Conservation (phyloP, 164 flowering plant genomes). For the Berberis vulgaris region DNA sequence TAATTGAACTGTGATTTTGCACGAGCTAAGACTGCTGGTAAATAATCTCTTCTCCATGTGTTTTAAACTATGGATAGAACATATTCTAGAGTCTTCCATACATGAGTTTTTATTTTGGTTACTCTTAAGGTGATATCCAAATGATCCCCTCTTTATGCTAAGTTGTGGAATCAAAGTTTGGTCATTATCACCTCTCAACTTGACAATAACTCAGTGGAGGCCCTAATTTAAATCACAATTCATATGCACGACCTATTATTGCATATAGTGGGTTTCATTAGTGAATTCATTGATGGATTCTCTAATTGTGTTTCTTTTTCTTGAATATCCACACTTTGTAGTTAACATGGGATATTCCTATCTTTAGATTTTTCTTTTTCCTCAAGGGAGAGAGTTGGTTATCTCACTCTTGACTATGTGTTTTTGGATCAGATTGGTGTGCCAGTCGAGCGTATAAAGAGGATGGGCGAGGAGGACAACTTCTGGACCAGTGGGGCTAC, state of each 20-base stretch:
- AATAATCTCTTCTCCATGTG: background rate
- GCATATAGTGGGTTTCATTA: too few species aligned
- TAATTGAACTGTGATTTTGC: constrained; percentile 11
- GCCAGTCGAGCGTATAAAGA: constrained; percentile 76
- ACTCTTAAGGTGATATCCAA: too few species aligned
- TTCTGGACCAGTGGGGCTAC: constrained; percentile 94
- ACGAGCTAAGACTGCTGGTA: background rate
- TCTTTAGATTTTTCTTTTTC: background rate
- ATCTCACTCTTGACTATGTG: background rate
- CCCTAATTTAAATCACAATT: too few species aligned
- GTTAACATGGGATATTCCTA: background rate
- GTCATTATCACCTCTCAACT: too few species aligned
- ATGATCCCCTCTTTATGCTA: too few species aligned
- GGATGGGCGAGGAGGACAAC: constrained; percentile 93
- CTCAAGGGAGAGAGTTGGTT: background rate
- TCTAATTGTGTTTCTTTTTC: too few species aligned
- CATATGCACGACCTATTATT: too few species aligned
- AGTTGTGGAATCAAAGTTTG: too few species aligned
- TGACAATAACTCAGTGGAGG: too few species aligned
- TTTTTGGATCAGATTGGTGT: constrained; percentile 60
- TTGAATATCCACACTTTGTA: too few species aligned
- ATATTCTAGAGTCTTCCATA: background rate
- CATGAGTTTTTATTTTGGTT: too few species aligned
- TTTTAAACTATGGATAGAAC: background rate
- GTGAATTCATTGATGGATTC: too few species aligned